Conservation (phyloP, 2,329 filamentous ascomycete genomes). For the Cladorrhinum sp. region DNA sequence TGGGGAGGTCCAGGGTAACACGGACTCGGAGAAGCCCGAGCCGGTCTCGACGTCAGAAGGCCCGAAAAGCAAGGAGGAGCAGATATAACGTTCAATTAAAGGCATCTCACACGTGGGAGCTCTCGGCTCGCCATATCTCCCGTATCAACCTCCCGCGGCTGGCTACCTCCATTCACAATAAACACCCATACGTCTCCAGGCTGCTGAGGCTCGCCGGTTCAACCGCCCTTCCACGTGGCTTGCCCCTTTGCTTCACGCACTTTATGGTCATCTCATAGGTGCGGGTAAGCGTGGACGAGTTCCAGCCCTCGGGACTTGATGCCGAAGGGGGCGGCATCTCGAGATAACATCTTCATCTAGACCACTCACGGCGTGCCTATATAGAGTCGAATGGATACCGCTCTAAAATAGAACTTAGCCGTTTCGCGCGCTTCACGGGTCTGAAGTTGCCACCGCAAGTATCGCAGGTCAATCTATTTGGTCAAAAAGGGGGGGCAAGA, state of each 20-base stretch:
- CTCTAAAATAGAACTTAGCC: background rate
- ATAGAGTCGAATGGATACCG: background rate
- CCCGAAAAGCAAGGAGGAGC: background rate
- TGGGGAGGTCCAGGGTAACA: background rate
- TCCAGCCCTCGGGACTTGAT: background rate
- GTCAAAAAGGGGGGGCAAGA: background rate
- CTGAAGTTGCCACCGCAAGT: background rate
- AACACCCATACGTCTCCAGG: background rate
- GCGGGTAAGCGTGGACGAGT: background rate
- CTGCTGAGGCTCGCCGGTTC: background rate
- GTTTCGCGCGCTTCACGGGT: background rate
- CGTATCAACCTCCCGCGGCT: background rate
- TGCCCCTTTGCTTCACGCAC: background rate
- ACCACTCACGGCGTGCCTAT: background rate
- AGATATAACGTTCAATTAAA: background rate
- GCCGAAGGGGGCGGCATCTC: background rate
- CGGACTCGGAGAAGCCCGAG: background rate
- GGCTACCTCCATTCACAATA: background rate
- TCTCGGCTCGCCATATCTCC: background rate
- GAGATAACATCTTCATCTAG: background rate
- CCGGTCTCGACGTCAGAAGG: background rate
- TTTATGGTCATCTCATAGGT: background rate
- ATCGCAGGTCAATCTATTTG: background rate
- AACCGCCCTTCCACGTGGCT: background rate
- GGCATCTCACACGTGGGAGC: background rate